Percentiles rank a stretch among this genome's conserved stretches.
These are phyloP conservation scores for Rhizopogon roseolus DNA, from an alignment of 768 basidiomycete genomes.

Conservation along the genomic window DNA sequence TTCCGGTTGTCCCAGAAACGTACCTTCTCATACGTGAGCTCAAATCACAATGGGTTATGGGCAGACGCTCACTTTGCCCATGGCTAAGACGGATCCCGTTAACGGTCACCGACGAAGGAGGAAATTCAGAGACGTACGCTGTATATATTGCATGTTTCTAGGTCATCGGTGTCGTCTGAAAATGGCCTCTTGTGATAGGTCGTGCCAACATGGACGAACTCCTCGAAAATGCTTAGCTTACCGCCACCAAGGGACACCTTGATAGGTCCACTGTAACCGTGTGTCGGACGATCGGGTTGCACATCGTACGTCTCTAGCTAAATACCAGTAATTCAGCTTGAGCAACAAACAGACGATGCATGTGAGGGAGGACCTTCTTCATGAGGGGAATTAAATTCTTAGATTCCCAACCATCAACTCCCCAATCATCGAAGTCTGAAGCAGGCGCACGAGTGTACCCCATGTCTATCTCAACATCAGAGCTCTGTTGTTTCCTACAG, in stretches of 20 bases:
- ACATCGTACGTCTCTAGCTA: conserved; percentile 19
- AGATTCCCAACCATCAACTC: conserved; percentile 21
- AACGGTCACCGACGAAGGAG: neutral
- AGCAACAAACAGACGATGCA: neutral
- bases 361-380: conserved; percentile 12
- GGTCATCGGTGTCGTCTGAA: conserved; percentile 44
- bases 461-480: conserved; percentile 8
- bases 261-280: conserved; percentile 19
- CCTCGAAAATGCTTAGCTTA: conserved; percentile 19
- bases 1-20: conserved; percentile 38
- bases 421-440: conserved; percentile 26
- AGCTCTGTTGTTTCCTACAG: neutral
- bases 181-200: conserved; percentile 42
- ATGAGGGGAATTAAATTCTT: conserved; percentile 20
- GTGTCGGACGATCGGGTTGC: conserved; percentile 9
- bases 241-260: conserved; percentile 22
- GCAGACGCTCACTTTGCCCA: conserved; percentile 12
- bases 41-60: neutral
- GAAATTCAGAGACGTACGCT: conserved; percentile 8
- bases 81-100: conserved; percentile 8
- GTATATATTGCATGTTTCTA: conserved; percentile 26
- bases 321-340: neutral
- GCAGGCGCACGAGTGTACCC: conserved; percentile 17
- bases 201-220: conserved; percentile 43
- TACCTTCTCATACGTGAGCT: conserved; percentile 35